Evolutionary conservation across 2,329 filamentous ascomycete species (phyloP).

Genomic region (Fonsecaea nubica): DNA sequence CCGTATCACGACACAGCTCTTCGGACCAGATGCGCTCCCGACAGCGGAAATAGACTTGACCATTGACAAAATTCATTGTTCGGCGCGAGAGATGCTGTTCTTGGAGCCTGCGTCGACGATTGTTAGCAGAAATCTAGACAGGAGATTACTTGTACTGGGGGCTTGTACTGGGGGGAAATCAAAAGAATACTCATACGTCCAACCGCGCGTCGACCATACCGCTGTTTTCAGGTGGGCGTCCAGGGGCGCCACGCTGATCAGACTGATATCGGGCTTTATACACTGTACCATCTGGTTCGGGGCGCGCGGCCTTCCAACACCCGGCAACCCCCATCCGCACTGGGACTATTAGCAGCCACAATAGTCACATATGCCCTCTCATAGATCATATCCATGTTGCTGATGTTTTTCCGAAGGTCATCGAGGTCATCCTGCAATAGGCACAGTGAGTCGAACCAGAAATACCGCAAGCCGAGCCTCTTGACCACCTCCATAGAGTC

Average conservation of each 20-base stretch:
- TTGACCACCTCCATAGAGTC: background rate
- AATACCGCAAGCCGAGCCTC: background rate
- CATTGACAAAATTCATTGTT: slow-evolving; percentile 16
- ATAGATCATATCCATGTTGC: slow-evolving; percentile 18
- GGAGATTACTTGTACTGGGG: too few species aligned
- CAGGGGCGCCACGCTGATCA: background rate
- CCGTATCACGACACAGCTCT: slow-evolving; percentile 2
- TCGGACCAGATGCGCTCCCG: slow-evolving; percentile 9
- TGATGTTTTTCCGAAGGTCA: background rate
- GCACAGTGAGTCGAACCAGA: slow-evolving; percentile 20
- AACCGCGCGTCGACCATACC: slow-evolving; percentile 6
- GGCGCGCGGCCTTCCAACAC: background rate
- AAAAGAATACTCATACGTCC: background rate
- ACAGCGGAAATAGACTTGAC: slow-evolving; percentile 7
- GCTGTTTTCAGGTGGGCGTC: background rate
- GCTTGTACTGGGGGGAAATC: background rate
- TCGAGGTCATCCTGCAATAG: slow-evolving; percentile 14
- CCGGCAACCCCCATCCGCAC: background rate
- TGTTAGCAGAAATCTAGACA: background rate
- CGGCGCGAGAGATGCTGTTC: slow-evolving; percentile 9
- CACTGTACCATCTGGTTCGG: background rate
- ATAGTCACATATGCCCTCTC: slow-evolving; percentile 12
- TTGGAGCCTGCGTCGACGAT: slow-evolving; percentile 2
- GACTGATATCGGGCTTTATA: background rate
- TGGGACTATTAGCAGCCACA: slow-evolving; percentile 2